Percentiles rank a stretch among this genome's conserved stretches.
Conservation (phyloP, 371 early-diverging fungal species). For the Mortierella sp. region DNA sequence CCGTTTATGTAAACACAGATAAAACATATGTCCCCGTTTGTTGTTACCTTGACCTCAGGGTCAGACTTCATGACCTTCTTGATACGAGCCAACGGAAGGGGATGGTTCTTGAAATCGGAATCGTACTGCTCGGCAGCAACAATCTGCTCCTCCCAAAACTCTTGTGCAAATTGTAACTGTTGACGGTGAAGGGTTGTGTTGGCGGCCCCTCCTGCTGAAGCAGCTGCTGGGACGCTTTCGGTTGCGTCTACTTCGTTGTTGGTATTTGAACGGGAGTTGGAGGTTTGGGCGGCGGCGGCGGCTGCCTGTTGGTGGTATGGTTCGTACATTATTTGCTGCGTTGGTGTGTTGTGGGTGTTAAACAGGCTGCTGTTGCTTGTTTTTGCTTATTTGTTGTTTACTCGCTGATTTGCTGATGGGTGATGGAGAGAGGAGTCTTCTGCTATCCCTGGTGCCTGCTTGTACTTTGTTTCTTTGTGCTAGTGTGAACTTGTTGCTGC, state of each 20-base stretch:
- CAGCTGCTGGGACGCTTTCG: background rate
- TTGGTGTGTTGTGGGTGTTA: background rate
- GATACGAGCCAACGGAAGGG: conserved; percentile 92
- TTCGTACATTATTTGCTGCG: conserved; percentile 22
- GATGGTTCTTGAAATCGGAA: conserved; percentile 86
- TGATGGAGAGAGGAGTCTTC: background rate
- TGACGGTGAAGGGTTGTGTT: conserved; percentile 31
- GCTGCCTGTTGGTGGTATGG: conserved; percentile 24
- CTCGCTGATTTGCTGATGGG: background rate
- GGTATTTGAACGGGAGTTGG: background rate
- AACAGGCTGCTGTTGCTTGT: background rate
- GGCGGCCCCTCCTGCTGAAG: background rate
- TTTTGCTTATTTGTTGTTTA: background rate
- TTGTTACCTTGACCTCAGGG: conserved; percentile 85
- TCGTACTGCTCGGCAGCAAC: conserved; percentile 63
- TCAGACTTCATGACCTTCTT: conserved; percentile 98
- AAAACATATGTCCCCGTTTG: background rate
- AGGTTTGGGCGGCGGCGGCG: conserved; percentile 7
- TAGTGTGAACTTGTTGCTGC: background rate
- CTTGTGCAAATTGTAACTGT: conserved; percentile 49
- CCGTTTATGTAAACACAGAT: background rate
- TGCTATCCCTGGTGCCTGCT: background rate
- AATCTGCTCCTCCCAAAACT: conserved; percentile 71
- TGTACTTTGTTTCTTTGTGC: background rate
- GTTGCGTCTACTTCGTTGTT: background rate